These are phyloP conservation scores for Penicillium steckii DNA, from an alignment of 495 filamentous ascomycete genomes.

Conservation along the genomic window DNA sequence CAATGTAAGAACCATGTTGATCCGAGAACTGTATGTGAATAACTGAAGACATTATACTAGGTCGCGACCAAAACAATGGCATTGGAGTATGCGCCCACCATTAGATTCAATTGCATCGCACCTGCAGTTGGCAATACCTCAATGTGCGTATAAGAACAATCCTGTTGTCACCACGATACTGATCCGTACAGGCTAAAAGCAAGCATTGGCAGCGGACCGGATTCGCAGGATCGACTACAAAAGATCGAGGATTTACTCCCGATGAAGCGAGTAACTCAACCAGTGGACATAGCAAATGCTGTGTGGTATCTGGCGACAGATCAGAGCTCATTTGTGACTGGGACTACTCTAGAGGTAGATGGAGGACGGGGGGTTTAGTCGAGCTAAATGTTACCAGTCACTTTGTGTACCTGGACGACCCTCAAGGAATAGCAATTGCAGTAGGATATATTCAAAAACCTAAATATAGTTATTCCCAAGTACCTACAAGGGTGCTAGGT, in stretches of 20 bases:
- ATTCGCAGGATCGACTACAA: not conserved
- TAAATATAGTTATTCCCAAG: too few relatives aligned
- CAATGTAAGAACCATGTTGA: constrained; percentile 20
- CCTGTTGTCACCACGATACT: not conserved
- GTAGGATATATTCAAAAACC: too few relatives aligned
- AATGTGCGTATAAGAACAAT: not conserved
- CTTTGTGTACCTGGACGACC: not conserved
- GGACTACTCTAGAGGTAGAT: constrained; percentile 14
- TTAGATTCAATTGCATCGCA: constrained; percentile 14
- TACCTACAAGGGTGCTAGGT: too few relatives aligned
- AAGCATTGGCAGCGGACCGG: constrained; percentile 1
- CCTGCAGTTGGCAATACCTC: constrained; percentile 12
- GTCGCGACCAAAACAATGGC: constrained; percentile 24
- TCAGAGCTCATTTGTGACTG: constrained; percentile 11
- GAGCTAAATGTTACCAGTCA: not conserved
- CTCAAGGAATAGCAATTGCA: too few relatives aligned
- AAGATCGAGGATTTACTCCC: constrained; percentile 5
- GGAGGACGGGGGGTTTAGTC: constrained; percentile 9
- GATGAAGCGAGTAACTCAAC: constrained; percentile 10
- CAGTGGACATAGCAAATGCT: constrained; percentile 14
- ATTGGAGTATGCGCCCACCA: constrained; percentile 12
- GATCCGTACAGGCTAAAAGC: not conserved
- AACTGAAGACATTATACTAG: not conserved
- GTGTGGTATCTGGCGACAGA: constrained; percentile 11
- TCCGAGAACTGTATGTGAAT: not conserved